Base-by-base conservation (phyloP, 192 early-diverging fungal species). In the Backusella circina region DNA sequence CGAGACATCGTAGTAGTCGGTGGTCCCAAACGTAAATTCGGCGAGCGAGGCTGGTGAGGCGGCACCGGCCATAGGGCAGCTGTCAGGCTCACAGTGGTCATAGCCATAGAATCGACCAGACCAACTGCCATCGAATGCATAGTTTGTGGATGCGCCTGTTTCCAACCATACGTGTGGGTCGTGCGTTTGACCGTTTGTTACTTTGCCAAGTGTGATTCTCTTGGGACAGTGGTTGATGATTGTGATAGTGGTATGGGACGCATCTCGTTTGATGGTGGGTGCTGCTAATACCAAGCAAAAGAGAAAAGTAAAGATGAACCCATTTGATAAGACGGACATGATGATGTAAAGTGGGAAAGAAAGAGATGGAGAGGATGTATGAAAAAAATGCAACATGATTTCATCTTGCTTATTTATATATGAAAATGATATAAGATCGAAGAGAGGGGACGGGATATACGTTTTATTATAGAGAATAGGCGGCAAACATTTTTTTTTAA, bases 1-100 rank as follows among this genome's bases (percentile, higher is more conserved):
- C 5, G 74, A 76, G 9, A 82, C 23, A 73, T 82, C 80, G 50
- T 82, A 82, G 35, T 65, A 82, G 30, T 78, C 71, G 0, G 33
- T 30, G 28, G 50, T 65, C 33, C 31, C 28, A 31, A 81, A 77
- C 4, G 72, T 74, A 30, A 81, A 81, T 71, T 81, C 79, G 31
- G 75, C 79, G 67, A 81, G 70, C 6, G 75, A 74, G 13, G 75
- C 79, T 30, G 79, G 79, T 0, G 5, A 12, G 16, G 21, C 30
- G 10, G 71, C 28, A n/a, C 71, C 64, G 3, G 44, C 76, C 6
- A 41, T 39, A 1, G 44, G 37, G 18, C 76, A 65, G 2, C 12
- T 38, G n/a, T 30, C 37, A 33, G 12, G 21, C 9, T 32, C 21
- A 23, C 67, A 68, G n/a, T 37, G 26, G 2, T 70, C 35, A 23